Percentiles rank a stretch among this genome's conserved stretches.
These are phyloP conservation scores for Boletus hoseneyae DNA, from an alignment of 1,284 basidiomycete genomes.

Conservation along the genomic window DNA sequence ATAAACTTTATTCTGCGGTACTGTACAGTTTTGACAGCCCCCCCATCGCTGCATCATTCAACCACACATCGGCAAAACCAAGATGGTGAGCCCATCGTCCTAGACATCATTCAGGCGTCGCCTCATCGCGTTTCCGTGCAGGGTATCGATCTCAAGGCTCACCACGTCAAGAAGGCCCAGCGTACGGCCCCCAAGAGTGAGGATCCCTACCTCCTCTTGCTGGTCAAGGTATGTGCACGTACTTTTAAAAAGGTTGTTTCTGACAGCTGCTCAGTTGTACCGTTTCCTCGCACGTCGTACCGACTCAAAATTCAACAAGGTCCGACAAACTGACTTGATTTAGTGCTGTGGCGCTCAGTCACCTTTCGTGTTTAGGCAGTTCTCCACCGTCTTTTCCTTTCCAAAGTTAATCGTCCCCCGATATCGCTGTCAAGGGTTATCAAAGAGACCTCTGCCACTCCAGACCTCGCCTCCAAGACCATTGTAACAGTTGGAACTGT, in stretches of 20 bases:
- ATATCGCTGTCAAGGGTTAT: constrained; percentile 90
- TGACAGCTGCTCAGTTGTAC: constrained; percentile 70
- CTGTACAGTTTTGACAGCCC: constrained; percentile 59
- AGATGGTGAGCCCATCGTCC: constrained; percentile 70
- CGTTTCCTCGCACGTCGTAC: constrained; percentile 98
- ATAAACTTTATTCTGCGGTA: constrained; percentile 26
- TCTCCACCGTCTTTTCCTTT: constrained; percentile 96
- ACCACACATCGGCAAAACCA: constrained; percentile 54
- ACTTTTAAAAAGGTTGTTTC: constrained; percentile 6
- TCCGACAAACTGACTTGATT: constrained; percentile 28
- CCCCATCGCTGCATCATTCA: constrained; percentile 35
- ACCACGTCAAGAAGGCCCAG: constrained; percentile 99
- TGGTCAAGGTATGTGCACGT: constrained; percentile 80
- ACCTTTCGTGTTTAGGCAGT: constrained; percentile 56
- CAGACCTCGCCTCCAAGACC: constrained; percentile 77
- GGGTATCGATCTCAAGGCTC: constrained; percentile 97
- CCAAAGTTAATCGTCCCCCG: constrained; percentile 97
- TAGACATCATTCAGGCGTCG: constrained; percentile 20
- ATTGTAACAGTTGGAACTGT: constrained; percentile 91
- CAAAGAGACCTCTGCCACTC: constrained; percentile 72
- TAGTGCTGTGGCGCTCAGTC: constrained; percentile 13
- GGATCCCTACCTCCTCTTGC: constrained; percentile 97
- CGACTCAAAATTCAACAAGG: constrained; percentile 97
- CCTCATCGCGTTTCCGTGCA: constrained; percentile 34
- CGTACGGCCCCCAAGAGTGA: constrained; percentile 96